These are phyloP conservation scores for Coemansia sp. DNA, from an alignment of 192 early-diverging fungal species.

Conservation along the genomic window DNA sequence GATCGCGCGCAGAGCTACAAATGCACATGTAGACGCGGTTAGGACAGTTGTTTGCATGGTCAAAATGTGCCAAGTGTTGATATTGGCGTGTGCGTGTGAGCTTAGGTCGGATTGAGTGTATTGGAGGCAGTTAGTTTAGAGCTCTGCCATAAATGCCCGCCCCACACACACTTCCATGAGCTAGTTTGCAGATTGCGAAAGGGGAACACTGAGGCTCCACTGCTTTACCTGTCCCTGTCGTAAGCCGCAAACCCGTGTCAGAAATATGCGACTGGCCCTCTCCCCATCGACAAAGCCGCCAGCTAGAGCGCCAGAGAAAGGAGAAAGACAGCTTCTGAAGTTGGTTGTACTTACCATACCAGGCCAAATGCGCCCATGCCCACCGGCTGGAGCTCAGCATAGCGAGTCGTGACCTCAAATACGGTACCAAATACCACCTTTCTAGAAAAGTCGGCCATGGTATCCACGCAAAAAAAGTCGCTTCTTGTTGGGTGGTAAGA, in stretches of 20 bases:
- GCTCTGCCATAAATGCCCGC: not conserved
- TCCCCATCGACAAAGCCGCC: not conserved
- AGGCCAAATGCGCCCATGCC: constrained; percentile 98
- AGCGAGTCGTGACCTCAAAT: constrained; percentile 81
- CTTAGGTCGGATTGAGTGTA: too few species aligned
- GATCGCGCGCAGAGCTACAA: constrained; percentile 84
- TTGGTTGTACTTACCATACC: constrained; percentile 76
- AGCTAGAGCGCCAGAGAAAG: not conserved
- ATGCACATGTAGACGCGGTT: not conserved
- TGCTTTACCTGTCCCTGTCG: not conserved
- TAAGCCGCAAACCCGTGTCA: not conserved
- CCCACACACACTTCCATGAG: not conserved
- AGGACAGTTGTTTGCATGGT: not conserved
- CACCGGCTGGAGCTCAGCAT: constrained; percentile 89
- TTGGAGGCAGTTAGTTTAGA: not conserved
- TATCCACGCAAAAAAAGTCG: not conserved
- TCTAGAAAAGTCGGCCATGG: constrained; percentile 71
- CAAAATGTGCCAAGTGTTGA: not conserved
- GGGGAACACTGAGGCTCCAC: not conserved
- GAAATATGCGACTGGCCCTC: not conserved
- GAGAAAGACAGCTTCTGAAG: not conserved
- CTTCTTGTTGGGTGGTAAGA: not conserved
- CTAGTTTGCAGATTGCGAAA: not conserved
- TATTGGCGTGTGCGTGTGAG: not conserved
- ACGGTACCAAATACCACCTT: constrained; percentile 81